Conservation (phyloP, 2,329 filamentous ascomycete species). For the Alternaria metachromatica region DNA sequence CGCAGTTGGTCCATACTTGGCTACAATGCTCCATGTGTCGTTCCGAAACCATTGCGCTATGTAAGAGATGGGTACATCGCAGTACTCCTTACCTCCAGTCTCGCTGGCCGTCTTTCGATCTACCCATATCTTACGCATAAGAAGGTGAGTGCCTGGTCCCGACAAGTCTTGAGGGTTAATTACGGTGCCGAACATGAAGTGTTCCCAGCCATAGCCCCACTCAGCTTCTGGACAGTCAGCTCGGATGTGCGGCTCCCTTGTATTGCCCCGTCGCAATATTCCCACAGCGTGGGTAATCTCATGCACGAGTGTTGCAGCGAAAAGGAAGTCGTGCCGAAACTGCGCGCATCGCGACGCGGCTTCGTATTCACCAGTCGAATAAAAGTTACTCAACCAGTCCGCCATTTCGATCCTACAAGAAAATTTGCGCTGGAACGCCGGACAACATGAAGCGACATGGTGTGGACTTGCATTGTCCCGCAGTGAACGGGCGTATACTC, state of each 20-base stretch:
- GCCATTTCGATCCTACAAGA: conserved; percentile 33
- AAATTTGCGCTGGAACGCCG: conserved; percentile 18
- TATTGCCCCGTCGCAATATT: conserved; percentile 37
- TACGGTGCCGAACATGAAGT: conserved; percentile 44
- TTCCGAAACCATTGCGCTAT: conserved; percentile 46
- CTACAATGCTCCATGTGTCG: conserved; percentile 39
- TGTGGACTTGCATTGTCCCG: conserved; percentile 3
- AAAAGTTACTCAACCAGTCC: conserved; percentile 25
- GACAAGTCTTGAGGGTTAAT: conserved; percentile 39
- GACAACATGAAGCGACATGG: conserved; percentile 15
- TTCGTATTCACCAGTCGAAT: conserved; percentile 27
- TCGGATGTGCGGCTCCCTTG: conserved; percentile 35
- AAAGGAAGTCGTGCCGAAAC: conserved; percentile 45
- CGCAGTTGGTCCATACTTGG: conserved; percentile 25
- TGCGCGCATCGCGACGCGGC: conserved; percentile 32
- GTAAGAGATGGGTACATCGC: conserved; percentile 42
- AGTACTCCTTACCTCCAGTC: conserved; percentile 38
- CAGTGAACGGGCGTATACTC: conserved; percentile 33
- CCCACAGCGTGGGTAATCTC: conserved; percentile 46
- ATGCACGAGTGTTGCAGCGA: conserved; percentile 41
- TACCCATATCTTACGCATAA: conserved; percentile 42
- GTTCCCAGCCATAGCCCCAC: conserved; percentile 47
- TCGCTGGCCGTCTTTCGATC: conserved; percentile 12
- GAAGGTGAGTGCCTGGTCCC: conserved; percentile 21
- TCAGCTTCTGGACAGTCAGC: conserved; percentile 36